Conservation (phyloP, 2,329 filamentous ascomycete species). For the Aureobasidium vineae region DNA sequence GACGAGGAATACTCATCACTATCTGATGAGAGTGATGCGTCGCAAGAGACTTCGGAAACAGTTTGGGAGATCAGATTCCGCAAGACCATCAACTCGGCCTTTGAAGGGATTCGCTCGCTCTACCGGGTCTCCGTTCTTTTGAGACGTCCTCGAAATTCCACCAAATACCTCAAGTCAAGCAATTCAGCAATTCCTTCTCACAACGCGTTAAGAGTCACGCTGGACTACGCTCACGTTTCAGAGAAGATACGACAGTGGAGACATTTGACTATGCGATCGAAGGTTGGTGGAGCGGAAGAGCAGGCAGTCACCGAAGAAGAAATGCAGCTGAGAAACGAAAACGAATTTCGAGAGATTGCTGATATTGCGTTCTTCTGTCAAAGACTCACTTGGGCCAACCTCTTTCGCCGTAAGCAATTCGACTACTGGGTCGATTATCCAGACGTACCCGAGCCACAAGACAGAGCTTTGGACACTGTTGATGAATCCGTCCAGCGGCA, state of each 20-base stretch:
- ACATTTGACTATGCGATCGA: neutral
- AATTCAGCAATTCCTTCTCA: neutral
- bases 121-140: neutral
- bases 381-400: neutral
- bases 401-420: neutral
- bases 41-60: neutral
- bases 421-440: neutral
- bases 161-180: neutral
- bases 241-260: constrained; percentile 7
- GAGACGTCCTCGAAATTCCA: neutral
- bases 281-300: neutral
- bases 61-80: neutral
- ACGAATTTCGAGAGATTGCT: neutral
- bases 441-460: neutral
- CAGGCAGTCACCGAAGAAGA: neutral
- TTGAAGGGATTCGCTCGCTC: neutral
- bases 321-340: too few relatives aligned
- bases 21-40: neutral
- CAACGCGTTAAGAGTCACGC: neutral
- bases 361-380: neutral
- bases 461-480: neutral
- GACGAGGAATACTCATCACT: neutral
- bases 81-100: neutral
- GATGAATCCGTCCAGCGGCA: neutral
- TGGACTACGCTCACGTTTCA: neutral